Evolutionary conservation across 2,329 filamentous ascomycete species (phyloP).

Genomic region (Microcyclosporella mali): DNA sequence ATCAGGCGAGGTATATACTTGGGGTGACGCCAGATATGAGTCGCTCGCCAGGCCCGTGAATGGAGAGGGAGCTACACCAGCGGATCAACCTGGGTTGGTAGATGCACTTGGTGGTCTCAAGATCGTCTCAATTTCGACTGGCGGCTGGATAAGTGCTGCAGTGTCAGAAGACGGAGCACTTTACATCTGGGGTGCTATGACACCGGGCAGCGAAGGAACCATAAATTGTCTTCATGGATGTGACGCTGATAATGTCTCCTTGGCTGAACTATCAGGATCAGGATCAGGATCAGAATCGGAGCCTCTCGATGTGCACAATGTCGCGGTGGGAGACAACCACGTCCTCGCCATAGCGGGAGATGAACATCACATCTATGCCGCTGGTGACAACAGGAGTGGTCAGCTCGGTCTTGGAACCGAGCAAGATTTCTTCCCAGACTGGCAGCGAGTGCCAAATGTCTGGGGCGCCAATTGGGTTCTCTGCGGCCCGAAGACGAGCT

Average conservation of each 20-base stretch:
- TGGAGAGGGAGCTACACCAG: constrained; percentile 35
- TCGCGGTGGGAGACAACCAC: constrained; percentile 55
- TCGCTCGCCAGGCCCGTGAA: constrained; percentile 51
- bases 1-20: constrained; percentile 36
- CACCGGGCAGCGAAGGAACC: constrained; percentile 18
- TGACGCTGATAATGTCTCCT: constrained; percentile 22
- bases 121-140: constrained; percentile 48
- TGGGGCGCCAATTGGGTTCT: constrained; percentile 10
- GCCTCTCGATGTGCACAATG: constrained; percentile 46
- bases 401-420: constrained; percentile 47
- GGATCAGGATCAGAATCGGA: constrained; percentile 40
- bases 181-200: constrained; percentile 54
- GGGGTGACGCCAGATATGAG: constrained; percentile 55
- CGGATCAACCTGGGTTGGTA: constrained; percentile 43
- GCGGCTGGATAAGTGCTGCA: constrained; percentile 54
- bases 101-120: constrained; percentile 47
- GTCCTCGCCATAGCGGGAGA: constrained; percentile 48
- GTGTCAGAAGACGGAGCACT: constrained; percentile 53
- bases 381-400: constrained; percentile 53
- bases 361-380: constrained; percentile 47
- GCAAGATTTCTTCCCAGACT: constrained; percentile 21
- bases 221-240: constrained; percentile 20
- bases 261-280: constrained; percentile 31
- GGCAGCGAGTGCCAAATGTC: constrained; percentile 17
- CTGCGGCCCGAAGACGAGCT: constrained; percentile 24